Conservation (phyloP, 805 yeast genomes). For the Jamesozyma jinghongensis region DNA sequence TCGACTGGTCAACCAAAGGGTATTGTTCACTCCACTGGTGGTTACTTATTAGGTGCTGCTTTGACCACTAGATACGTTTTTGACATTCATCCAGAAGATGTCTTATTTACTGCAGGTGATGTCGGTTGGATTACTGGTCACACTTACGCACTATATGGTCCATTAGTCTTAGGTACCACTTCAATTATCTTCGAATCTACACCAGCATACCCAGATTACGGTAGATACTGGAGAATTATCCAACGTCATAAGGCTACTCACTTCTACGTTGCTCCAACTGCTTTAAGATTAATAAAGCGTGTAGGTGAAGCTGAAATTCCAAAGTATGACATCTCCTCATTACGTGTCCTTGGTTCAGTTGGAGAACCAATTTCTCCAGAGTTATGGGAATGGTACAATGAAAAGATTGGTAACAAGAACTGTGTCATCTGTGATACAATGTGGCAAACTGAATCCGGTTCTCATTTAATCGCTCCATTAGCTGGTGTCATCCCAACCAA, state of each 20-base stretch:
- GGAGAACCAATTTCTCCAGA: slow-evolving; percentile 99
- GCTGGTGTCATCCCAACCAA: slow-evolving; percentile 93
- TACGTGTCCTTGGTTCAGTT: slow-evolving; percentile 91
- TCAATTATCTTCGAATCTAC: slow-evolving; percentile 94
- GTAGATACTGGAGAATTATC: slow-evolving; percentile 95
- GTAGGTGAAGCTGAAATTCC: slow-evolving; percentile 82
- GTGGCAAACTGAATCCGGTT: slow-evolving; percentile 99
- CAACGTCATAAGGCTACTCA: slow-evolving; percentile 85
- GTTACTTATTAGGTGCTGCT: slow-evolving; percentile 87
- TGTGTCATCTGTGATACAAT: slow-evolving; percentile 92
- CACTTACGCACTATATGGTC: slow-evolving; percentile 92
- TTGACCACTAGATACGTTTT: slow-evolving; percentile 87
- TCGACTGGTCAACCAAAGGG: slow-evolving; percentile 99
- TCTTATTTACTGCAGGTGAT: slow-evolving; percentile 94
- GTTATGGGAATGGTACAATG: slow-evolving; percentile 97
- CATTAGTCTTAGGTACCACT: slow-evolving; percentile 78
- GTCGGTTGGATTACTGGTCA: slow-evolving; percentile 99
- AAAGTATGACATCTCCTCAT: slow-evolving; percentile 71
- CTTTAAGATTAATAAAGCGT: slow-evolving; percentile 79
- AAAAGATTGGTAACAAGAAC: slow-evolving; percentile 78
- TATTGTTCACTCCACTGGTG: slow-evolving; percentile 91
- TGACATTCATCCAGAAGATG: slow-evolving; percentile 83
- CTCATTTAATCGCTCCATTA: slow-evolving; percentile 87
- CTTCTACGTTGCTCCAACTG: slow-evolving; percentile 98
- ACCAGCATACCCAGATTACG: slow-evolving; percentile 91